Percentiles rank a stretch among this genome's conserved stretches.
Conservation (phyloP, 257 asterid genomes). For the Cordia subcordata region DNA sequence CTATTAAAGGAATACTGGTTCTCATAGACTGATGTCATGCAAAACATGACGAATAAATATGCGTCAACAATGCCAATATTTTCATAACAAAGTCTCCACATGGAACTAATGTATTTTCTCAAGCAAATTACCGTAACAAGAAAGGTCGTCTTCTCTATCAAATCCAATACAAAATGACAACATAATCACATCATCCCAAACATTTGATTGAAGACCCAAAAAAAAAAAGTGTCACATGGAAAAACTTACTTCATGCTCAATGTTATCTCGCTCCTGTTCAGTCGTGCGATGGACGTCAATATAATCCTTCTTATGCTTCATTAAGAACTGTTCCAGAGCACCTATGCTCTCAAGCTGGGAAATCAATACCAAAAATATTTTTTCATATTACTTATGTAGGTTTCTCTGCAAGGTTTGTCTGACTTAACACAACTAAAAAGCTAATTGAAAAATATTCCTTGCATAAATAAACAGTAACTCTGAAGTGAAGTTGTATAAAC, state of each 20-base stretch:
- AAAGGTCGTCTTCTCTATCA: background rate
- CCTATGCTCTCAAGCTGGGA: conserved; percentile 71
- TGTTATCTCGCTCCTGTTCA: conserved; percentile 86
- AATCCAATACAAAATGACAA: no score
- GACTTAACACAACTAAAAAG: background rate
- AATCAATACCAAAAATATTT: conserved; percentile 1
- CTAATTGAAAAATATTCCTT: background rate
- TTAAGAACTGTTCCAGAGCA: conserved; percentile 71
- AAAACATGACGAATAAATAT: no score
- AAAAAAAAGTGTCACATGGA: background rate
- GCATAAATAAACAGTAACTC: no score
- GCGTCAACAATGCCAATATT: no score
- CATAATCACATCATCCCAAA: no score
- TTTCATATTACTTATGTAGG: background rate
- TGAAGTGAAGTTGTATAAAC: background rate
- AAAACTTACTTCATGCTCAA: conserved; percentile 82
- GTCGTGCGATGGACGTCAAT: conserved; percentile 85
- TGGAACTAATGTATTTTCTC: background rate
- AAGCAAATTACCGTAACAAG: background rate
- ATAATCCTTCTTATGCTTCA: conserved; percentile 91
- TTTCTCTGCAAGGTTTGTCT: background rate
- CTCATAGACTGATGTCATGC: no score
- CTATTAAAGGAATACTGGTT: no score
- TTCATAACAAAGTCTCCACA: no score
- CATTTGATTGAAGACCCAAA: no score